phyloP scores from a whole-genome alignment of 305 asterid genomes.

The Fraxinus sp. region DNA sequence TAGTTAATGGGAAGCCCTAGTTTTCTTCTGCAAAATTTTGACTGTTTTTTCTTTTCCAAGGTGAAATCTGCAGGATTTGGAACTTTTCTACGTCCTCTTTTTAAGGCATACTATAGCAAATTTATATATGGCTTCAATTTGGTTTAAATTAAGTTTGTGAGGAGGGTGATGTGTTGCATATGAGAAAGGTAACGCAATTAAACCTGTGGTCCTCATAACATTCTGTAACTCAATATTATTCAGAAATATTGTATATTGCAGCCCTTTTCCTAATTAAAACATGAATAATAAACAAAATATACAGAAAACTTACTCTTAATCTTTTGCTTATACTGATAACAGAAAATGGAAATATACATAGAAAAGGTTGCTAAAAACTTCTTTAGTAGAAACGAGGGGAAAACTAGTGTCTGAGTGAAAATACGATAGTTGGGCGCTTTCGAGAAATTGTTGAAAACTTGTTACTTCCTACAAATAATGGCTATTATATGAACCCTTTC shows the following conservation, averaged over 20 bases:
- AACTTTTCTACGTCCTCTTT: not conserved
- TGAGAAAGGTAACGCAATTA: conserved; percentile 15
- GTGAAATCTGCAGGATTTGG: not conserved
- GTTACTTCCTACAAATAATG: conserved; percentile 23
- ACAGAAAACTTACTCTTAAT: not conserved
- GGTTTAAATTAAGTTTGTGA: not conserved
- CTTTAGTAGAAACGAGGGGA: not conserved
- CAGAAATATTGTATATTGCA: not conserved
- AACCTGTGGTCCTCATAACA: conserved; percentile 42
- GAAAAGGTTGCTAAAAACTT: not conserved
- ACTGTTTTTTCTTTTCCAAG: not conserved
- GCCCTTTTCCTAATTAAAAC: not conserved
- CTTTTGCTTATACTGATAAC: not conserved
- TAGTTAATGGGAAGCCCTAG: not conserved
- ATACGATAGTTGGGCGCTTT: not conserved
- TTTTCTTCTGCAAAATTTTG: not conserved
- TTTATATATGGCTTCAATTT: conserved; percentile 8
- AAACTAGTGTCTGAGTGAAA: not conserved
- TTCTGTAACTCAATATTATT: not conserved
- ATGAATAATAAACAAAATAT: not conserved
- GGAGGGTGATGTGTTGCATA: not conserved
- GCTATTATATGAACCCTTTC: not conserved
- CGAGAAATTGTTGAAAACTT: not conserved
- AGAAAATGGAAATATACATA: not conserved
- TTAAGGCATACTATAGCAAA: conserved; percentile 30